A percentile compares a stretch with the other conserved stretches of the same genome.
Conservation (phyloP, 2,329 filamentous ascomycete species). For the Neonectria sp. region DNA sequence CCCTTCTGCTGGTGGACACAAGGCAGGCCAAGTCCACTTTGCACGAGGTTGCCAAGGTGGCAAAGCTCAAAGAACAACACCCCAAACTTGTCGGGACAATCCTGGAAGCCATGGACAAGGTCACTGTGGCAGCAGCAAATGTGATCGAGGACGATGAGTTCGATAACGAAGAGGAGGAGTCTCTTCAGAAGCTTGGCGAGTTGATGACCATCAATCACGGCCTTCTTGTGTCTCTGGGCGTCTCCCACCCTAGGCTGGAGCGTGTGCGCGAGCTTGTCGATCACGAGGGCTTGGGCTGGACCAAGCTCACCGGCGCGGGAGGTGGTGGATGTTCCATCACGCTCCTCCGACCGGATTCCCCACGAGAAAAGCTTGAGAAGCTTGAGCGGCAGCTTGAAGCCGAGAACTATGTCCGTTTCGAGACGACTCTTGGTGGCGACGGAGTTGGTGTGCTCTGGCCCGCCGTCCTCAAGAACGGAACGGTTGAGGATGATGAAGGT, state of each 20-base stretch:
- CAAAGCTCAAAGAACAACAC: conserved; percentile 77
- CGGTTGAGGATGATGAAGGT: conserved; percentile 82
- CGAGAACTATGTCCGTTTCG: conserved; percentile 87
- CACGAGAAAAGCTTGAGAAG: conserved; percentile 68
- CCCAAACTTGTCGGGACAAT: conserved; percentile 85
- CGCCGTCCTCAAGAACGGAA: conserved; percentile 88
- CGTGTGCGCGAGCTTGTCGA: conserved; percentile 93
- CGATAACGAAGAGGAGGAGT: conserved; percentile 73
- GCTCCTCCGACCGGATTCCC: conserved; percentile 79
- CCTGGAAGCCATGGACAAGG: conserved; percentile 86
- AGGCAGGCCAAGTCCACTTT: conserved; percentile 88
- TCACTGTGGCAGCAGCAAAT: conserved; percentile 70
- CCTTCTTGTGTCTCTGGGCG: conserved; percentile 89
- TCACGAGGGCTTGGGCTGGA: conserved; percentile 92
- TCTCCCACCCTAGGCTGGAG: conserved; percentile 94
- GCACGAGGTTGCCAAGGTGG: conserved; percentile 90
- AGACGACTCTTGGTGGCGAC: conserved; percentile 92
- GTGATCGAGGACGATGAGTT: conserved; percentile 75
- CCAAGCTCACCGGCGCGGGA: conserved; percentile 95
- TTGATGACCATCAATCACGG: conserved; percentile 96
- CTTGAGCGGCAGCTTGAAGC: conserved; percentile 76
- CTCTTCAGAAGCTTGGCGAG: conserved; percentile 84
- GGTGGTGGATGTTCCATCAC: conserved; percentile 97
- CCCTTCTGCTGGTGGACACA: conserved; percentile 91
- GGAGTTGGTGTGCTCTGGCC: conserved; percentile 96